These are phyloP conservation scores for Physaria fendleri DNA, from an alignment of 345 rosid genomes.

Conservation along the genomic window DNA sequence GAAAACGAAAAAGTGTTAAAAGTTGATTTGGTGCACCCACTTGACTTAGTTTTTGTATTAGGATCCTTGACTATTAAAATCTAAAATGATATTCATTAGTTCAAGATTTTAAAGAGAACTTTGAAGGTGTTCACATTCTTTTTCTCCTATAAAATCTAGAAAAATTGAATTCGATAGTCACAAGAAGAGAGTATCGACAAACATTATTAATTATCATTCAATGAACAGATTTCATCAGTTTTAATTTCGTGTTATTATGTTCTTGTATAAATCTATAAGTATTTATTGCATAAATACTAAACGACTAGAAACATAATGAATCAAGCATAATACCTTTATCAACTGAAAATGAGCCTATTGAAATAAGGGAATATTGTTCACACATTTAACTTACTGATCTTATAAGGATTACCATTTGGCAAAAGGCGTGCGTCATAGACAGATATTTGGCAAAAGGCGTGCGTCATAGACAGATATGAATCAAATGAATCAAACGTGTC, in stretches of 20 bases:
- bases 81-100: background rate
- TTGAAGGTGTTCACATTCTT: background rate
- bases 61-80: slow-evolving; percentile 8
- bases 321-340: background rate
- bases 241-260: background rate
- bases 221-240: background rate
- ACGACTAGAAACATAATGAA: background rate
- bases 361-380: no score
- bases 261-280: no score
- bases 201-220: background rate
- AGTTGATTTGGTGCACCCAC: slow-evolving; percentile 38
- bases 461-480: no score
- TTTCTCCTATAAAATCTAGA: background rate
- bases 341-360: background rate
- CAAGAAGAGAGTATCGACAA: no score
- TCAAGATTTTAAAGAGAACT: background rate
- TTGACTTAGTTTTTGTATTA: slow-evolving; percentile 23
- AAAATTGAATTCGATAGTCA: no score
- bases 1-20: background rate
- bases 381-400: no score
- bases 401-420: no score
- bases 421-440: no score
- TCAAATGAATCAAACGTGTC: no score
- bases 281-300: no score
- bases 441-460: no score